Evolutionary conservation across 768 basidiomycete species (phyloP).

Genomic region (Epithele typhae): DNA sequence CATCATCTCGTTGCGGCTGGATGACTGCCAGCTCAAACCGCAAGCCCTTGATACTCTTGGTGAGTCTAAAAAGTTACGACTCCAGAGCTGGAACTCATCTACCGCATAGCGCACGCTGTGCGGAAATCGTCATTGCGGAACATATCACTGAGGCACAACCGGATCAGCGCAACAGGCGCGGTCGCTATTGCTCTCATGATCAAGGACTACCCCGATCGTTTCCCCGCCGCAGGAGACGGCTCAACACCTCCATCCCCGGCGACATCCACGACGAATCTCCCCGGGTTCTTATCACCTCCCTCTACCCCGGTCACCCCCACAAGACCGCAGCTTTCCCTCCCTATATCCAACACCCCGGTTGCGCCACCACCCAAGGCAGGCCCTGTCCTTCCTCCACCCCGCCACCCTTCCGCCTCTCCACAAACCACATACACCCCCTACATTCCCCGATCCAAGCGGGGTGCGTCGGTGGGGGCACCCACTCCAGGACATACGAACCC

Average conservation of each 20-base stretch:
- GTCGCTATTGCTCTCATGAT: conserved; percentile 96
- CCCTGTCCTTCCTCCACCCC: conserved; percentile 44
- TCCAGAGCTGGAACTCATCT: conserved; percentile 1
- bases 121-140: conserved; percentile 82
- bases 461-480: conserved; percentile 23
- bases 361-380: conserved; percentile 35
- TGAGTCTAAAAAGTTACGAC: conserved; percentile 38
- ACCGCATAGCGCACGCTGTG: conserved; percentile 66
- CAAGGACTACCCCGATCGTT: conserved; percentile 87
- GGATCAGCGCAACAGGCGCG: conserved; percentile 78
- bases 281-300: conserved; percentile 27
- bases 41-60: conserved; percentile 77
- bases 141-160: conserved; percentile 86
- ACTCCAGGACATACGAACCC: conserved; percentile 29
- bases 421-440: conserved; percentile 85
- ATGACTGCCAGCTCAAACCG: conserved; percentile 77
- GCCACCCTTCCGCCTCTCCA: conserved; percentile 43
- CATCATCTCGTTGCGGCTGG: conserved; percentile 77
- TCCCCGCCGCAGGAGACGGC: conserved; percentile 27
- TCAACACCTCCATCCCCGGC: conserved; percentile 19
- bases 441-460: conserved; percentile 61
- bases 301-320: conserved; percentile 30
- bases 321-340: conserved; percentile 15
- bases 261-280: conserved; percentile 17
- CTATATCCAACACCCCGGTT: conserved; percentile 30